phyloP scores from a whole-genome alignment of 768 basidiomycete species.

The Boletus edulis region DNA sequence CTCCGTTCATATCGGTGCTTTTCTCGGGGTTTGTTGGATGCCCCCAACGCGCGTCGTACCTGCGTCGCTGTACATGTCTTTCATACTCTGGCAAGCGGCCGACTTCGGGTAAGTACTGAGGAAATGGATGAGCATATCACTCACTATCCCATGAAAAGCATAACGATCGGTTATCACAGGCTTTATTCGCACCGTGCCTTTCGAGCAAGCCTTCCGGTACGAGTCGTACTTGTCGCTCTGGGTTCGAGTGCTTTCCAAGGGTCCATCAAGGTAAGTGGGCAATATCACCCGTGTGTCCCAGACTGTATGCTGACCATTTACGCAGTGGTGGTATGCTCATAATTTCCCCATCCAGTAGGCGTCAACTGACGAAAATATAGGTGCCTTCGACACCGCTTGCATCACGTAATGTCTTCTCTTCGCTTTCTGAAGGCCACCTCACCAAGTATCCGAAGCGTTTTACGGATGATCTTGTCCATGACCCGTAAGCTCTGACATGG shows the following conservation, averaged over 20 bases:
- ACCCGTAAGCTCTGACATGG: conserved; percentile 4
- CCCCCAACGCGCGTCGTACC: not conserved
- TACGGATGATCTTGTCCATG: conserved; percentile 11
- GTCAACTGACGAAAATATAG: not conserved
- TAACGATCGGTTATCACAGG: conserved; percentile 13
- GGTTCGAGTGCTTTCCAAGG: conserved; percentile 4
- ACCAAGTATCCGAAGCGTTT: conserved; percentile 2
- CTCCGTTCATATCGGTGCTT: conserved; percentile 5
- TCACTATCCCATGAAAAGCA: conserved; percentile 1
- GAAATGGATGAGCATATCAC: not conserved
- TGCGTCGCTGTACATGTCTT: conserved; percentile 4
- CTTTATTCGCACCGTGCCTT: conserved; percentile 9
- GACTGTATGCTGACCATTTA: too few relatives aligned
- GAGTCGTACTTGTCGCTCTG: not conserved
- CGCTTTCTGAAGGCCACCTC: not conserved
- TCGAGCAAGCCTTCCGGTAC: conserved; percentile 1
- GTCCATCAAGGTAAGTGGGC: conserved; percentile 3
- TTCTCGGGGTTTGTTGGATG: not conserved
- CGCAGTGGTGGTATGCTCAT: conserved; percentile 4
- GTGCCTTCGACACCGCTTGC: conserved; percentile 13
- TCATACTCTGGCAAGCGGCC: conserved; percentile 8
- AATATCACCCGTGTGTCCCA: too few relatives aligned
- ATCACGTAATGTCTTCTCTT: conserved; percentile 2
- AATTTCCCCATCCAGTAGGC: not conserved
- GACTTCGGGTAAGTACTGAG: conserved; percentile 8